These are phyloP conservation scores for Curvularia spicifera DNA, from an alignment of 2,329 filamentous ascomycete genomes.

Conservation along the genomic window DNA sequence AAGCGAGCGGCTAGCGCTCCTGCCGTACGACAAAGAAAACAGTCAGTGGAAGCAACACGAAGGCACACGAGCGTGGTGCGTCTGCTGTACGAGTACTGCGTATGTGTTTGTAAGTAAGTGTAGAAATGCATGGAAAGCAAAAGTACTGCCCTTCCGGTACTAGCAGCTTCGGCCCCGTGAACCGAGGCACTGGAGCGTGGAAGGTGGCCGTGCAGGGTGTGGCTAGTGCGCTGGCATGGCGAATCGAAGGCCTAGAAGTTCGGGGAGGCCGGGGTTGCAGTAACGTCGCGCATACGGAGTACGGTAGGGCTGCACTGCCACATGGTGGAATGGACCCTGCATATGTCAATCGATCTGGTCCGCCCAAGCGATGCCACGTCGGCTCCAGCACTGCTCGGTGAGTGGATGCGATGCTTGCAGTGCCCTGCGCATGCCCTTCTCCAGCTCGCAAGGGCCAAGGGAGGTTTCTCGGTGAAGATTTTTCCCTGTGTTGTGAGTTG, in stretches of 20 bases:
- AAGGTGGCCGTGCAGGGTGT: conserved; percentile 11
- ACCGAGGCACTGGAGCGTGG: conserved; percentile 2
- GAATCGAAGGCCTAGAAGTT: conserved; percentile 21
- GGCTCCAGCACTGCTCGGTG: conserved; percentile 6
- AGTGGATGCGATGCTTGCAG: conserved; percentile 15
- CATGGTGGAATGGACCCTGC: conserved; percentile 23
- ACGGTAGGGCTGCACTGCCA: conserved; percentile 32
- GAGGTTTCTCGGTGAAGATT: conserved; percentile 18
- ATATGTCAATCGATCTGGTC: conserved; percentile 15
- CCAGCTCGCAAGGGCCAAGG: conserved; percentile 11
- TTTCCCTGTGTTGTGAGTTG: conserved; percentile 16
- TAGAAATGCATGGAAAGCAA: background rate
- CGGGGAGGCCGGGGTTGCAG: conserved; percentile 26
- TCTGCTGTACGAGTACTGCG: background rate
- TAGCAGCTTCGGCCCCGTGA: background rate
- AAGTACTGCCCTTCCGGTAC: background rate
- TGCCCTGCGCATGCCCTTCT: conserved; percentile 13
- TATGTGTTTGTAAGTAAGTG: background rate
- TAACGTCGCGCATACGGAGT: conserved; percentile 12
- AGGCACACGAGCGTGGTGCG: background rate
- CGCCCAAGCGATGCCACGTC: conserved; percentile 23
- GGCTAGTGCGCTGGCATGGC: conserved; percentile 29
- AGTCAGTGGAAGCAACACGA: conserved; percentile 4
- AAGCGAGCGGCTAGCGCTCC: conserved; percentile 21
- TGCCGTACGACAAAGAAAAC: conserved; percentile 5